Percentiles rank a stretch among this genome's conserved stretches.
phyloP scores from a whole-genome alignment of 2,329 filamentous ascomycete genomes.

The Monilinia vaccinii-corymbosi region DNA sequence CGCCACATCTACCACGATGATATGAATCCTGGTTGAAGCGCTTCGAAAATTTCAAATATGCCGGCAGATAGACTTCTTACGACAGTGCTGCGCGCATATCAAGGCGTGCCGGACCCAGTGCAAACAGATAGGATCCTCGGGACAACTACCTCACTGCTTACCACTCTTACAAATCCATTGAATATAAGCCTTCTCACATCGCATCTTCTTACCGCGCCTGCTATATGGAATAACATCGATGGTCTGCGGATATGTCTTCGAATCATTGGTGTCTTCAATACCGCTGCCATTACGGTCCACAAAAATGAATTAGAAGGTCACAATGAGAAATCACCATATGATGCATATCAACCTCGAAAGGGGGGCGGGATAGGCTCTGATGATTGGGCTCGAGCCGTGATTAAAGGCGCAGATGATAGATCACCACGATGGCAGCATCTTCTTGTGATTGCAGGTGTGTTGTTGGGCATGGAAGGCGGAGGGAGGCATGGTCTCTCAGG shows the following conservation, averaged over 20 bases:
- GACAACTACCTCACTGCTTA: conserved; percentile 46
- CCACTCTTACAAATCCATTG: conserved; percentile 48
- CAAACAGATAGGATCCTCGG: conserved; percentile 32
- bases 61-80: conserved; percentile 28
- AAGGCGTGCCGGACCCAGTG: conserved; percentile 20
- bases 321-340: conserved; percentile 23
- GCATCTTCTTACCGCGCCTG: conserved; percentile 48
- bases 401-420: conserved; percentile 39
- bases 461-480: conserved; percentile 49
- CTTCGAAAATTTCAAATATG: conserved; percentile 13
- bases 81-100: conserved; percentile 28
- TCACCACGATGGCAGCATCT: conserved; percentile 61
- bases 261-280: conserved; percentile 48
- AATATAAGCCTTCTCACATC: conserved; percentile 49
- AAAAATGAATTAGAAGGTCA: conserved; percentile 29
- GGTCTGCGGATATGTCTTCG: conserved; percentile 42
- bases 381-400: conserved; percentile 33
- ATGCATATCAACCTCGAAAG: conserved; percentile 27
- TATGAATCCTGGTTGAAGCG: background rate
- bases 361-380: conserved; percentile 42
- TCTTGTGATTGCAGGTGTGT: conserved; percentile 52
- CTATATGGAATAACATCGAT: conserved; percentile 45
- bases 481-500: conserved; percentile 46
- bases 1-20: background rate
- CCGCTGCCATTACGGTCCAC: conserved; percentile 33